phyloP scores from a whole-genome alignment of 176 grass and related monocot genomes.

The Musa beccarii region DNA sequence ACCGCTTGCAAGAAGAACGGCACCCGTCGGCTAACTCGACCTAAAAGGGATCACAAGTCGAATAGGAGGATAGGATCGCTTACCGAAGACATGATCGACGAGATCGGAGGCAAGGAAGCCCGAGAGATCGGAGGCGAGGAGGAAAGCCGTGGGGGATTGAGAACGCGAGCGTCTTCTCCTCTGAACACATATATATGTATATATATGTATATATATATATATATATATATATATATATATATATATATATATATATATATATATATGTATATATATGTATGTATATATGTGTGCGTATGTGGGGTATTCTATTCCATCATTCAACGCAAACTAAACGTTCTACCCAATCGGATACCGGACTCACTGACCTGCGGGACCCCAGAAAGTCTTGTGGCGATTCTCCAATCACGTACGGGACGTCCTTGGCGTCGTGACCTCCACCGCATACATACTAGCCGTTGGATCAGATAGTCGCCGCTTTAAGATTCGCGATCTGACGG shows the following conservation, averaged over 20 bases:
- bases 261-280: neutral
- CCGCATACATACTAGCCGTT: neutral
- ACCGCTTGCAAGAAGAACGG: neutral
- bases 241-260: neutral
- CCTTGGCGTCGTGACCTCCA: neutral
- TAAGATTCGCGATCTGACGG: neutral
- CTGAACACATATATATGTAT: neutral
- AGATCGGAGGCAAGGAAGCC: constrained; percentile 9
- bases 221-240: no score
- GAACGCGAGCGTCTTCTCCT: neutral
- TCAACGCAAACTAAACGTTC: neutral
- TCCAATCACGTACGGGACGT: no score
- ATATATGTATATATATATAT: neutral
- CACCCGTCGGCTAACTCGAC: neutral
- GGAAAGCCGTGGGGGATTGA: neutral
- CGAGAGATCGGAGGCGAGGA: neutral
- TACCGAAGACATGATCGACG: constrained; percentile 34
- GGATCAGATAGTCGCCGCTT: neutral
- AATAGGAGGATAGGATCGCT: constrained; percentile 1
- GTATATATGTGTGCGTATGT: neutral
- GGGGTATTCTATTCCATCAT: neutral
- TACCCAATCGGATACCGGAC: no score
- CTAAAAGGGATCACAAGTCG: neutral
- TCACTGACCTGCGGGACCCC: no score
- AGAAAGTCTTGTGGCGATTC: no score